These are phyloP conservation scores for Geotrichum reessii DNA, from an alignment of 1,139 yeast genomes.

Conservation along the genomic window DNA sequence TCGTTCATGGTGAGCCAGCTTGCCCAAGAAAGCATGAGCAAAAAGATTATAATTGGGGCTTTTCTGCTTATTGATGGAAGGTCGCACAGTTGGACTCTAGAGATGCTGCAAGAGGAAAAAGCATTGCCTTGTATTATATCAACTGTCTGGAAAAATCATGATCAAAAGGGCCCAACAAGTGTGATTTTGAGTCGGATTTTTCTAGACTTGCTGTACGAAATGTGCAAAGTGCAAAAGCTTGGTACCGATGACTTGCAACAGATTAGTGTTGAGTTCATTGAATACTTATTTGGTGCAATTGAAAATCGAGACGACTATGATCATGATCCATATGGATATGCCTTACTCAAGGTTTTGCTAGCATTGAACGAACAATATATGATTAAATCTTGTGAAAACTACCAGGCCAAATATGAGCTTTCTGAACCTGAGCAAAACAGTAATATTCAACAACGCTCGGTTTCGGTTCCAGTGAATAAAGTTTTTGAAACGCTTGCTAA, in stretches of 20 bases:
- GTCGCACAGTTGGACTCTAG: slow-evolving; percentile 40
- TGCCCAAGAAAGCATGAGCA: not conserved
- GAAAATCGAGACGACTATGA: slow-evolving; percentile 49
- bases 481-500: slow-evolving; percentile 30
- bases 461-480: slow-evolving; percentile 25
- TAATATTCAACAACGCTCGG: not conserved
- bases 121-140: slow-evolving; percentile 44
- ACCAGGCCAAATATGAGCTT: not conserved
- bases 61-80: slow-evolving; percentile 47
- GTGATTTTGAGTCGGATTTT: slow-evolving; percentile 37
- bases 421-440: not conserved
- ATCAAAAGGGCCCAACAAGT: slow-evolving; percentile 12
- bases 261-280: slow-evolving; percentile 50
- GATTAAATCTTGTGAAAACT: slow-evolving; percentile 45
- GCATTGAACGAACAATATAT: slow-evolving; percentile 81
- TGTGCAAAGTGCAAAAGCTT: slow-evolving; percentile 48
- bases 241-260: slow-evolving; percentile 41
- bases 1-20: slow-evolving; percentile 17
- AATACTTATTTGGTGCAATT: slow-evolving; percentile 49
- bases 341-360: slow-evolving; percentile 66
- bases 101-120: slow-evolving; percentile 45
- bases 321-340: slow-evolving; percentile 57
- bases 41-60: slow-evolving; percentile 42
- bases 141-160: slow-evolving; percentile 34
- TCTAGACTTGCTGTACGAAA: slow-evolving; percentile 49